Percentiles rank a stretch among this genome's conserved stretches.
Evolutionary conservation across 768 basidiomycete species (phyloP).

Genomic region (Rhodosporidiobolus odoratus): DNA sequence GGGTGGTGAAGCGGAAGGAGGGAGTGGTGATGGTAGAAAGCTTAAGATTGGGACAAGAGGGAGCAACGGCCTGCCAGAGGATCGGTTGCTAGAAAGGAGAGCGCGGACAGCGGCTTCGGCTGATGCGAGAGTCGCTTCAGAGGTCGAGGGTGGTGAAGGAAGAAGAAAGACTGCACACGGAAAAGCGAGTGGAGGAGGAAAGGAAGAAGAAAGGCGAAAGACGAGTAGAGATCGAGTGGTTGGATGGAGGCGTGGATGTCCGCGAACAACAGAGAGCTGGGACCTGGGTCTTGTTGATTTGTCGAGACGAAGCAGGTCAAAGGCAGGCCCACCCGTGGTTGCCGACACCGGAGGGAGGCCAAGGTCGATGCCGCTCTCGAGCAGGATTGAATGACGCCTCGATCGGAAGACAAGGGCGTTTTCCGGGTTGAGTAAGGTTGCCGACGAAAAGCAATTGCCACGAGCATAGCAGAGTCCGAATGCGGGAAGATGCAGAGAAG

Average conservation of each 20-base stretch:
- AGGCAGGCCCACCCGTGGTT: background rate
- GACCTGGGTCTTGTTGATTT: background rate
- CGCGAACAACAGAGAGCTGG: background rate
- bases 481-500: background rate
- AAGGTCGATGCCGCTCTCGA: background rate
- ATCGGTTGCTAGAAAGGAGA: background rate
- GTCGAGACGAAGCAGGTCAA: background rate
- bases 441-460: background rate
- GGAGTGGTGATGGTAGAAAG: background rate
- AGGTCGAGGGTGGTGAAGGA: too few relatives aligned
- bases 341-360: background rate
- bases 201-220: background rate
- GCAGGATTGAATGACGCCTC: too few relatives aligned
- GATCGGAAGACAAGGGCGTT: background rate
- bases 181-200: background rate
- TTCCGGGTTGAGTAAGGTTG: too few relatives aligned
- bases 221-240: background rate
- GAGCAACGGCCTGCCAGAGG: conserved; percentile 17
- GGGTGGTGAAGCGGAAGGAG: too few relatives aligned
- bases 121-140: background rate
- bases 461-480: background rate
- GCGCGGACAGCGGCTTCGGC: background rate
- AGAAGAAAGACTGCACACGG: background rate
- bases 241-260: background rate
- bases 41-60: background rate